Evolutionary conservation across 805 yeast genomes (phyloP), one percentile per base, ranked within the genome.

Genomic region (Osmozyma mogii): DNA sequence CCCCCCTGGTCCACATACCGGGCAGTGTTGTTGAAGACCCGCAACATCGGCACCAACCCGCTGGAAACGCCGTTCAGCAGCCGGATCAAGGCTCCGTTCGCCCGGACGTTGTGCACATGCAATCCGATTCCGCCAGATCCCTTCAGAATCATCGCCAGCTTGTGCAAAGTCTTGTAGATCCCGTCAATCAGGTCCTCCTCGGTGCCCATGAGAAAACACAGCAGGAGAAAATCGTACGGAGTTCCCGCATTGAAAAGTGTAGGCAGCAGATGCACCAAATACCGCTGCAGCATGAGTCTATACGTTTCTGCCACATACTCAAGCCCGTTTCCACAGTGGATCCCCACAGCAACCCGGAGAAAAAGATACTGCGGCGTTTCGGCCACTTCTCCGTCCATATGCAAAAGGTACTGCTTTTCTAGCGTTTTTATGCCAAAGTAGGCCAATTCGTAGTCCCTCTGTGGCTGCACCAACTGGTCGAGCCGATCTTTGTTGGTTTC

Each of bases 221-320:
- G 88, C 10, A 96, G 84, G 67, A 89, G 71, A 52, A 75, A 84
- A 16, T 92, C 82, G 34, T 72, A 65, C 21, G 87, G 80, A 16
- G 95, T 84, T 29, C 96, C 97, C 1, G 96, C 84, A 47, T 88
- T 88, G 69, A 83, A 89, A 36, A 89, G 63, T 2, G 98, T 89
- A 8, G 98, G 97, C 6, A 96, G 84, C 3, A 95, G 96, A 52
- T 89, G 97, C 28, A 88, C 84, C 61, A 89, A 85, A 52, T 77
- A 83, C 54, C 81, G 82, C 46, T 68, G 63, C 4, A 95, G 84
- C 96, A 89, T 88, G 47, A 81, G 60, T 41, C 82, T 71, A 56
- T 88, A 89, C 9, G 96, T 85, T 56, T 88, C 94, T 9, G 78
- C 47, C 3, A 75, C 94, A 7, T 24, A 20, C 10, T 15, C 29